Percentiles rank a stretch among this genome's conserved stretches.
phyloP scores from a whole-genome alignment of 768 basidiomycete species.

The Suillus americanus region DNA sequence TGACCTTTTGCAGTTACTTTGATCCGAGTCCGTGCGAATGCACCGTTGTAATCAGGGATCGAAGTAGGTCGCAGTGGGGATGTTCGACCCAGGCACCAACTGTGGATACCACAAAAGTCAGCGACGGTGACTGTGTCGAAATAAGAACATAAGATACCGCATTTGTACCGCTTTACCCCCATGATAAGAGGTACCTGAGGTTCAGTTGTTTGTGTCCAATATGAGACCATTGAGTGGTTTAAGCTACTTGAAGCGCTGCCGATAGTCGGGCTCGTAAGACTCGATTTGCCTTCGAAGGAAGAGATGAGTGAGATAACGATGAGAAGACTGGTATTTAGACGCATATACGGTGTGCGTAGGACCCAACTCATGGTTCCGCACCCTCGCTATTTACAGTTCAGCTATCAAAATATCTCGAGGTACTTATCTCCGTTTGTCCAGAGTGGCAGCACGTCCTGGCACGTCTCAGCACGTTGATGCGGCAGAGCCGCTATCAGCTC shows the following conservation, averaged over 20 bases:
- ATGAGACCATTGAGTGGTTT: background rate
- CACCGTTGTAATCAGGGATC: background rate
- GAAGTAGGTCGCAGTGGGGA: background rate
- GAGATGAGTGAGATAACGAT: background rate
- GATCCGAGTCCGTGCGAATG: background rate
- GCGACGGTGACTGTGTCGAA: background rate
- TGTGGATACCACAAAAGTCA: background rate
- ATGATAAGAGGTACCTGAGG: background rate
- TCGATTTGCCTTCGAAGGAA: background rate
- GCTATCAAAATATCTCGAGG: background rate
- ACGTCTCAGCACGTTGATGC: slow-evolving; percentile 81
- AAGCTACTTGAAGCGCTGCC: background rate
- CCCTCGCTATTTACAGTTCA: background rate
- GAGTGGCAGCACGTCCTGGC: slow-evolving; percentile 76
- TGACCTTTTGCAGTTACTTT: background rate
- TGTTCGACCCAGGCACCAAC: background rate
- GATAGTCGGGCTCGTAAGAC: background rate
- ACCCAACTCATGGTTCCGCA: background rate
- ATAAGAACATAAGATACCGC: background rate
- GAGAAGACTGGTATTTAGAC: background rate
- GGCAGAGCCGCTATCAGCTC: slow-evolving; percentile 79
- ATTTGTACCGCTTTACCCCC: background rate
- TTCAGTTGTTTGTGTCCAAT: background rate
- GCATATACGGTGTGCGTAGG: background rate
- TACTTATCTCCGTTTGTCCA: slow-evolving; percentile 72